Evolutionary conservation across 352 stramenopile genomes (phyloP).

Genomic region (Blastocystis sp.): DNA sequence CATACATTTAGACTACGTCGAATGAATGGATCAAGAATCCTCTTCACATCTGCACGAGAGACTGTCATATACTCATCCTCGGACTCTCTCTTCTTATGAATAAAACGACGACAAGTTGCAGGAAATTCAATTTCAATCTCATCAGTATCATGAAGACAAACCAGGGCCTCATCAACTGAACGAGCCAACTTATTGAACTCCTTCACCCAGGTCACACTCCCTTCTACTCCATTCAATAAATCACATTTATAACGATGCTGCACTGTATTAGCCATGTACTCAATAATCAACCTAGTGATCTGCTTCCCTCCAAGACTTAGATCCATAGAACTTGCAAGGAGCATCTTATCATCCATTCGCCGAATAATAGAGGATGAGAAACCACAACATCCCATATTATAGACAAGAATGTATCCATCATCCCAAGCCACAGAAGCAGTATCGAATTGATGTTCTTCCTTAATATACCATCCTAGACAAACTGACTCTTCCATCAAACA

Average conservation of each 20-base stretch:
- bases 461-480: neutral
- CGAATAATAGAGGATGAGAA: neutral
- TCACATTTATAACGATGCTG: neutral
- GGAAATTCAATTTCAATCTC: neutral
- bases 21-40: neutral
- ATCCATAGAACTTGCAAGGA: neutral
- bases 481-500: neutral
- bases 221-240: slow-evolving; percentile 4
- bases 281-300: neutral
- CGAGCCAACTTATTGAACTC: neutral
- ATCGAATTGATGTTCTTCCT: neutral
- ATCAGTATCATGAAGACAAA: neutral
- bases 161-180: neutral
- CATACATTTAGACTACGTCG: neutral
- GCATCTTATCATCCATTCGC: neutral
- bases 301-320: neutral
- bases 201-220: neutral
- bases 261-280: neutral
- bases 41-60: neutral
- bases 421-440: neutral
- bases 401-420: neutral
- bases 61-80: neutral
- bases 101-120: neutral
- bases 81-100: neutral
- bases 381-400: neutral